Evolutionary conservation across 192 early-diverging fungal species (phyloP), one percentile per base, ranked within the genome.

Genomic region (Coemansia biformis): DNA sequence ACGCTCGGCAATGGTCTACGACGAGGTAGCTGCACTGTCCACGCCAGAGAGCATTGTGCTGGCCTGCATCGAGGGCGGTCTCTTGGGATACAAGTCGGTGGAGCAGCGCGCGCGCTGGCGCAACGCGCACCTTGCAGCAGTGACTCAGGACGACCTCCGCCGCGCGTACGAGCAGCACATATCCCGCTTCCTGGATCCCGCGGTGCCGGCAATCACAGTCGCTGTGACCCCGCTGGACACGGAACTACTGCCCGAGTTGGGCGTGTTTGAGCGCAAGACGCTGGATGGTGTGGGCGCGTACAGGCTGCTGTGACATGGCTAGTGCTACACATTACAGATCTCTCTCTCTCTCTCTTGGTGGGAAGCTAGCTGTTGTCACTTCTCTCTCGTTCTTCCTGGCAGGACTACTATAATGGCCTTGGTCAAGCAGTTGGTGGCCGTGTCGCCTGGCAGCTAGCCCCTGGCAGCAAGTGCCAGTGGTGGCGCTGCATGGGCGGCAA

Each of bases 131-230:
- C 7, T 65, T 4, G 41, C 37, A 1, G 57, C 60, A 0, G 49
- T 76, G 15, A 59, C 33, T 2, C 22, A 48, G 31, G 29, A 26
- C 2, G 66, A 76, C n/a, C 18, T 76, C 49, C 52, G 62, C 19
- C 48, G 57, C 13, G 57, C 65, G 5, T 76, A 48, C 43, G 52
- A 70, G 4, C 15, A 45, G 35, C 48, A 70, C 17, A 1, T 76
- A 39, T 35, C 29, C 21, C 31, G 37, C 16, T 54, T 76, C 24
- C 11, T 41, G 19, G 61, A 76, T 19, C 43, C 56, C 12, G 36
- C 53, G 1, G 42, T 41, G 12, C 61, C 73, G 0, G 12, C 50
- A 15, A 18, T 70, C 11, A 21, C 50, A 1, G 61, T 70, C 1
- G 15, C 62, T 16, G 24, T 60, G 15, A 65, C 61, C 0, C 66